A percentile compares a stretch with the other conserved stretches of the same genome.
phyloP scores from a whole-genome alignment of 1,284 basidiomycete genomes.

The Melampsora americana region DNA sequence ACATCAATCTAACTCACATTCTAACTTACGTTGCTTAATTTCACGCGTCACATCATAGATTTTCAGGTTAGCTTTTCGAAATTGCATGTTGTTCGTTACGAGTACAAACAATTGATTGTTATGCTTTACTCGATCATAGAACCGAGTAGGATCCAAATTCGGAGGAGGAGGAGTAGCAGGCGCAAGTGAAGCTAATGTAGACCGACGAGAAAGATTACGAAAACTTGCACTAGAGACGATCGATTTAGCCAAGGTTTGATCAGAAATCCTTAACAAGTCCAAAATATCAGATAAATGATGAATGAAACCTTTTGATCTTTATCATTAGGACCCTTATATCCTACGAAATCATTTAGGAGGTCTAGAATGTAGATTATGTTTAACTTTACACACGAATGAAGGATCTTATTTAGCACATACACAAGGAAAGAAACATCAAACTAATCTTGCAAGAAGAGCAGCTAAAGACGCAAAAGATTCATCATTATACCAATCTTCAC shows the following conservation, averaged over 20 bases:
- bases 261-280: neutral
- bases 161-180: slow-evolving; percentile 85
- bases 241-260: slow-evolving; percentile 61
- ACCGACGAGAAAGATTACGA: slow-evolving; percentile 85
- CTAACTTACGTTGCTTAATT: no score
- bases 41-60: no score
- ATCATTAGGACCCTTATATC: slow-evolving; percentile 88
- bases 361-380: slow-evolving; percentile 93
- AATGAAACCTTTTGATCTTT: neutral
- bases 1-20: no score
- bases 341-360: slow-evolving; percentile 95
- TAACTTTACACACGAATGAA: slow-evolving; percentile 98
- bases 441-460: slow-evolving; percentile 91
- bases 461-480: slow-evolving; percentile 87
- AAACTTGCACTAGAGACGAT: slow-evolving; percentile 96
- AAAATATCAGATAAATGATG: neutral
- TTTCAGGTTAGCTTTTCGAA: no score
- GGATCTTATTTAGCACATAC: slow-evolving; percentile 99
- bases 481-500: slow-evolving; percentile 59
- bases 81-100: no score
- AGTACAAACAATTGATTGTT: neutral
- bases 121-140: slow-evolving; percentile 47
- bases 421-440: slow-evolving; percentile 99
- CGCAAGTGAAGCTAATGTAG: slow-evolving; percentile 87
- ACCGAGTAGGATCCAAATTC: slow-evolving; percentile 83